phyloP scores from a whole-genome alignment of 139 green algal species.

The Chlorella sp. region DNA sequence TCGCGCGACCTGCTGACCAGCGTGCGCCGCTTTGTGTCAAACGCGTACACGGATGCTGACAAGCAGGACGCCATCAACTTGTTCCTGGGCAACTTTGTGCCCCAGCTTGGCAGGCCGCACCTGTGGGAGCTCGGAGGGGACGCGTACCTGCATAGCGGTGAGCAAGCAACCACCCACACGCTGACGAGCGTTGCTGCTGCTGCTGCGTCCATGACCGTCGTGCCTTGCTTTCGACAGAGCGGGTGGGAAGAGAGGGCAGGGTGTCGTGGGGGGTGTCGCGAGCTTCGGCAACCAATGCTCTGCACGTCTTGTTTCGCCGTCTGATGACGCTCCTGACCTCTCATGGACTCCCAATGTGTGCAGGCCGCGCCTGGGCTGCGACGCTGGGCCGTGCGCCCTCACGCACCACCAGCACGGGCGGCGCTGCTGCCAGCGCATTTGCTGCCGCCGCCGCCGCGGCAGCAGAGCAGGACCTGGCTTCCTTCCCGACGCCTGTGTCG shows the following conservation, averaged over 20 bases:
- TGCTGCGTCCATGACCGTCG: background rate
- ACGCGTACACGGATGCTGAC: constrained; percentile 88
- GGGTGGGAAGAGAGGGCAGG: no score
- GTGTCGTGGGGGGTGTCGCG: background rate
- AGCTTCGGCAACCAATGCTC: background rate
- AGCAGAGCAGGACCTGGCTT: background rate
- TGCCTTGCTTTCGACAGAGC: background rate
- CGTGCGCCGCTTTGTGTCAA: constrained; percentile 89
- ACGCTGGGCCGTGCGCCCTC: background rate
- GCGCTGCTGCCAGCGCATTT: background rate
- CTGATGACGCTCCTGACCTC: no score
- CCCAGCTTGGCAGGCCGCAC: constrained; percentile 56
- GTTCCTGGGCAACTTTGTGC: constrained; percentile 80
- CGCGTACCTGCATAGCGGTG: constrained; percentile 76
- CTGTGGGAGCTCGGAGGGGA: constrained; percentile 90
- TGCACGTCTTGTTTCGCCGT: background rate
- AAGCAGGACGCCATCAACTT: constrained; percentile 98
- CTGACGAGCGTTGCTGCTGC: no score
- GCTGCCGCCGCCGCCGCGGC: background rate
- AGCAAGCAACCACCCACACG: no score
- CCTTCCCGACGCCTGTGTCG: constrained; percentile 9
- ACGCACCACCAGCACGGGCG: background rate
- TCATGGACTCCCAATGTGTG: background rate
- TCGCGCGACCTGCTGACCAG: constrained; percentile 68
- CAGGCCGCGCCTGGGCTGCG: background rate